Base-by-base conservation (phyloP, 2,329 filamentous ascomycete genomes). In the Hymenoscyphus linearis region DNA sequence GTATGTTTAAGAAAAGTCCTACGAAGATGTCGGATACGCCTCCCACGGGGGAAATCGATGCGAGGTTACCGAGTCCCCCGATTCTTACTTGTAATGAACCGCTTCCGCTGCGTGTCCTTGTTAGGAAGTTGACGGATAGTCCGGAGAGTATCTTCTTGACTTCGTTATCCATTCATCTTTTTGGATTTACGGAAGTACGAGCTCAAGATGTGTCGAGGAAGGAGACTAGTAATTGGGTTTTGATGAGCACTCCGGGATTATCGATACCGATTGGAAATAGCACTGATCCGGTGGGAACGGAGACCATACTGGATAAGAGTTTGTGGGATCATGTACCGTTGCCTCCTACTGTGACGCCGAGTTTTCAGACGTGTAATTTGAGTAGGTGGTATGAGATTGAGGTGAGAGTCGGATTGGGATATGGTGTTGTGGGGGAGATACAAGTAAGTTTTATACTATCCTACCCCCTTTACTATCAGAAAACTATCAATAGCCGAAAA, bases 11-110 rank as follows among this genome's bases (percentile, higher is more conserved):
- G 40, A 73, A 70, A 56, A 67, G 65, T n/a, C 27, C 67, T 7
- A 59, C 61, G 1, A 59, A 61, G 9, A 57, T 72, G 40, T 73
- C 78, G 52, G 68, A 71, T 36, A 79, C 82, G 2, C 81, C 85
- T 2, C 85, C 95, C 13, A 88, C 86, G 3, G 81, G 97, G 52
- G 93, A 97, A 67, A 77, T 88, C 58, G 84, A 84, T 69, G 91
- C 90, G 3, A 85, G 93, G 36, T 77, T 99, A 35, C 95, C 95
- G 0, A 90, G 92, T 70, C 95, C 95, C 3, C 82, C 91, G 3
- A 89, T 97, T 52, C 77, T 98, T 56, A 97, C 93, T 0, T 96
- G 93, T 77, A 96, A 96, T 73, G 84, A 93, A 66, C 86, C 91
- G 4, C 70, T 98, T 7, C 93, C 93, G 0, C 79, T 98, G 2